Evolutionary conservation across 257 asterid species (phyloP).

Genomic region (Echites panduratus): DNA sequence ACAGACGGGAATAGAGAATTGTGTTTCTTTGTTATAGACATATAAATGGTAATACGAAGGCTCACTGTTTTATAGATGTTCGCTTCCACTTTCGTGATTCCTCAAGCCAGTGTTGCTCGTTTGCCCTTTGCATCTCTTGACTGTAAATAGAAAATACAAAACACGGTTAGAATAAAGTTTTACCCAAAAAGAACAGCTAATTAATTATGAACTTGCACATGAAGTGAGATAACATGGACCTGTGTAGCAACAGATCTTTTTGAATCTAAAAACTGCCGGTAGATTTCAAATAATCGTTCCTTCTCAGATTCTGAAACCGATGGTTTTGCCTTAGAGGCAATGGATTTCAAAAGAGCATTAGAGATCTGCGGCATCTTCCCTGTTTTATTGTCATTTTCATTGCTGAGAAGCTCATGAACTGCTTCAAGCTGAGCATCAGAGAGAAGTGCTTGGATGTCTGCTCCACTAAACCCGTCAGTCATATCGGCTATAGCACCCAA

Average conservation of each 20-base stretch:
- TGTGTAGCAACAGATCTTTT: slow-evolving; percentile 62
- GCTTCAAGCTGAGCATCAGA: slow-evolving; percentile 93
- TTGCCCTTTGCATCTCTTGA: slow-evolving; percentile 85
- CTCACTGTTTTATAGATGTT: background rate
- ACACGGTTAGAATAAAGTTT: background rate
- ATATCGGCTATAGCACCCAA: slow-evolving; percentile 49
- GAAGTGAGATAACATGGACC: slow-evolving; percentile 38
- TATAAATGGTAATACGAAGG: background rate
- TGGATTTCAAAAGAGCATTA: slow-evolving; percentile 46
- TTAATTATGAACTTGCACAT: background rate
- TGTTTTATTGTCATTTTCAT: slow-evolving; percentile 29
- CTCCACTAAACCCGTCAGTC: slow-evolving; percentile 96
- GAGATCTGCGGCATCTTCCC: slow-evolving; percentile 64
- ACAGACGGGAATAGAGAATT: no score
- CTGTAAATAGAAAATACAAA: slow-evolving; percentile 36
- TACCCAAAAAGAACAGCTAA: background rate
- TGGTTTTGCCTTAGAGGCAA: slow-evolving; percentile 69
- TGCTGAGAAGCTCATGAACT: slow-evolving; percentile 64
- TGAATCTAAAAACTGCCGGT: slow-evolving; percentile 82
- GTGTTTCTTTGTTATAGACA: no score
- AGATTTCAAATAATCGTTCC: slow-evolving; percentile 59
- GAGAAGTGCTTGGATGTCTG: slow-evolving; percentile 95
- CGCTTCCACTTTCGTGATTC: background rate
- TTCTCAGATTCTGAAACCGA: slow-evolving; percentile 89
- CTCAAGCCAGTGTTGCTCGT: slow-evolving; percentile 81